Conservation (phyloP, 352 stramenopile genomes). For the Phytophthora litchii region DNA sequence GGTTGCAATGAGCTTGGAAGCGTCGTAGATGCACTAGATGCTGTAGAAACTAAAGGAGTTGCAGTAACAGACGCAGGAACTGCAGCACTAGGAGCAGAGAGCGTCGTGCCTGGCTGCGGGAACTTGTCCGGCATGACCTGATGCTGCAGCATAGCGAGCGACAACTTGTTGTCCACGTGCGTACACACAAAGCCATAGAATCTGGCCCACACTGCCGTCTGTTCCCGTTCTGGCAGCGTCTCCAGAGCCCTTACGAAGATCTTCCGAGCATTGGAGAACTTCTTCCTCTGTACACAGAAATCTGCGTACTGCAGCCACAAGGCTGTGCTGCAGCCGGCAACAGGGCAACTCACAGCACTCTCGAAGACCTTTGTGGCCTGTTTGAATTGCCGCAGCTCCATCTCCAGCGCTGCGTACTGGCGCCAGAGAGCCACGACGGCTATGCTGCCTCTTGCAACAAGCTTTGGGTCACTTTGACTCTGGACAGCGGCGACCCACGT, state of each 20-base stretch:
- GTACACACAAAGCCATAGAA: slow-evolving; percentile 72
- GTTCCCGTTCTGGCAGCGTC: slow-evolving; percentile 46
- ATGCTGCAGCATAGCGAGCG: slow-evolving; percentile 56
- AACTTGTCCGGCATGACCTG: slow-evolving; percentile 59
- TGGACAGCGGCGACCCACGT: slow-evolving; percentile 43
- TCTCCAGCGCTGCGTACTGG: slow-evolving; percentile 76
- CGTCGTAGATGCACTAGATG: slow-evolving; percentile 1
- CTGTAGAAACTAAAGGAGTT: slow-evolving; percentile 6
- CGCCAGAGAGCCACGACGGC: slow-evolving; percentile 54
- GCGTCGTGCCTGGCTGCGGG: slow-evolving; percentile 17
- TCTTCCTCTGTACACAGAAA: slow-evolving; percentile 78
- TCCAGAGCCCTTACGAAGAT: slow-evolving; percentile 68
- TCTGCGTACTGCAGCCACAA: slow-evolving; percentile 74
- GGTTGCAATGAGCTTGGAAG: slow-evolving; percentile 31
- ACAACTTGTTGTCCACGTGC: slow-evolving; percentile 64
- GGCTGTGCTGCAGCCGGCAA: slow-evolving; percentile 38
- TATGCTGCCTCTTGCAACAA: slow-evolving; percentile 19
- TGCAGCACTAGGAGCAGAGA: slow-evolving; percentile 4
- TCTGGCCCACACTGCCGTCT: slow-evolving; percentile 45
- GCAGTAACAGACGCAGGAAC: slow-evolving; percentile 7
- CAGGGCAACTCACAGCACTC: slow-evolving; percentile 52
- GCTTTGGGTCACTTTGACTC: slow-evolving; percentile 15
- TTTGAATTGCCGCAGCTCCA: slow-evolving; percentile 84
- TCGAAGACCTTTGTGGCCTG: slow-evolving; percentile 85
- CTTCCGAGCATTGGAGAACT: slow-evolving; percentile 79